Evolutionary conservation across 106 monocot species (phyloP), one percentile per base, ranked within the genome.

Genomic region (Apostasia ramifera): DNA sequence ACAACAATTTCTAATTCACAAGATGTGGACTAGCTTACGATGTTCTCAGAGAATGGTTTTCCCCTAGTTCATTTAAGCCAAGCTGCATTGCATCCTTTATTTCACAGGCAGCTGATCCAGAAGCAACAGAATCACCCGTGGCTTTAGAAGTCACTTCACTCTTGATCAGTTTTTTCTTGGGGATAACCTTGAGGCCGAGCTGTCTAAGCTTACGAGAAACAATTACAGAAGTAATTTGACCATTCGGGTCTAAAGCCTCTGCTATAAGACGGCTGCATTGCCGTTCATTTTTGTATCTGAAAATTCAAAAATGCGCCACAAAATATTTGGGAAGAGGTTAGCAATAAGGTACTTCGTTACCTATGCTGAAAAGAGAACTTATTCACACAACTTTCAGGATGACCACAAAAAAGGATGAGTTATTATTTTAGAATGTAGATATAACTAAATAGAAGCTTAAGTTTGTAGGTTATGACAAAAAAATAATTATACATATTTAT

Each of bases 271-370:
- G 86, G 53, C 71, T 81, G 68, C 86, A 94, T 48, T 52, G 53
- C 13, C 63, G 56, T 52, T 90, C 89, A 80, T 80, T 80, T 76
- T 90, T 87, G 73, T 82, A 82, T 78, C 90, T 94, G 70, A 57
- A 70, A 78, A 37, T 14, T 51, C 45, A 26, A 26, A 26, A 26
- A 26, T 26, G 26, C 26, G 0, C 26, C 26, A 26, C 26, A 26
- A 26, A 26, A 26, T 26, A 26, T 26, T 26, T 26, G 26, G 26
- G 26, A 26, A 26, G 26, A 26, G 26, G 26, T 26, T 26, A 26
- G 26, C 26, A 26, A 26, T 26, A 26, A 26, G 26, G 26, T 26
- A 26, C 26, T 26, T 26, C 0, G 26, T 26, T 26, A 26, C 26
- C 26, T 26, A 26, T 26, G 26, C 26, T 26, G 26, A 26, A 26